A percentile compares a stretch with the other conserved stretches of the same genome.
These are phyloP conservation scores for Radiomyces spectabilis DNA, from an alignment of 192 early-diverging fungal genomes.

Conservation along the genomic window DNA sequence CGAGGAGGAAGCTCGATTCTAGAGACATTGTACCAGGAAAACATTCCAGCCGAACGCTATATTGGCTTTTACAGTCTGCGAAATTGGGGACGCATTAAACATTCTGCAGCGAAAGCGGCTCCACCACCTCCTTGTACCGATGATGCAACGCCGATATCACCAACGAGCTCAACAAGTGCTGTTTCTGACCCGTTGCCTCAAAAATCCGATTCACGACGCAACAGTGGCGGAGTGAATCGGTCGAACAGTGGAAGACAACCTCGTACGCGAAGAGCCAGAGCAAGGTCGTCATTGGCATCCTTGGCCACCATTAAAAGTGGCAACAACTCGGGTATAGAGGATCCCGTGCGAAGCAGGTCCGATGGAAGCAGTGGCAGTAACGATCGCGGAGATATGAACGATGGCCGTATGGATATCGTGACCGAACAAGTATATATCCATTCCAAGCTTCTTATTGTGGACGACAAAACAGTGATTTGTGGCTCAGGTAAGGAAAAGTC, in stretches of 20 bases:
- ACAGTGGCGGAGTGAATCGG: background rate
- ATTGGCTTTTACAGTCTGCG: constrained; percentile 72
- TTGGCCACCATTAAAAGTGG: background rate
- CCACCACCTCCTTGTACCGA: background rate
- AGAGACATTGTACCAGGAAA: constrained; percentile 40
- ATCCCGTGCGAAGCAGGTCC: too few species aligned
- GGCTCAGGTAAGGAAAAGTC: constrained; percentile 51
- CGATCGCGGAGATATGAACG: constrained; percentile 7
- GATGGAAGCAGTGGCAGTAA: too few species aligned
- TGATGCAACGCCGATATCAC: background rate
- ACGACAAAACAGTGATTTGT: constrained; percentile 74
- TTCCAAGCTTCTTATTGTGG: constrained; percentile 82
- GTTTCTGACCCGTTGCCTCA: too few species aligned
- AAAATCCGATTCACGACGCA: too few species aligned
- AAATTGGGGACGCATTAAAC: constrained; percentile 59
- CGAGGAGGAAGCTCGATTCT: constrained; percentile 65
- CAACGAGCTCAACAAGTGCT: background rate
- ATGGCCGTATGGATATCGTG: constrained; percentile 41
- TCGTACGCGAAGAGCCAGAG: background rate
- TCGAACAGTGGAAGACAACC: background rate
- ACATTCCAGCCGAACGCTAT: constrained; percentile 57
- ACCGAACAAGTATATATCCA: constrained; percentile 86
- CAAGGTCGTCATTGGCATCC: background rate
- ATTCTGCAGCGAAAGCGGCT: background rate
- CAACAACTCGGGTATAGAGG: background rate